Evolutionary conservation across 768 basidiomycete genomes (phyloP).

Genomic region (Tricholoma hemisulphureum): DNA sequence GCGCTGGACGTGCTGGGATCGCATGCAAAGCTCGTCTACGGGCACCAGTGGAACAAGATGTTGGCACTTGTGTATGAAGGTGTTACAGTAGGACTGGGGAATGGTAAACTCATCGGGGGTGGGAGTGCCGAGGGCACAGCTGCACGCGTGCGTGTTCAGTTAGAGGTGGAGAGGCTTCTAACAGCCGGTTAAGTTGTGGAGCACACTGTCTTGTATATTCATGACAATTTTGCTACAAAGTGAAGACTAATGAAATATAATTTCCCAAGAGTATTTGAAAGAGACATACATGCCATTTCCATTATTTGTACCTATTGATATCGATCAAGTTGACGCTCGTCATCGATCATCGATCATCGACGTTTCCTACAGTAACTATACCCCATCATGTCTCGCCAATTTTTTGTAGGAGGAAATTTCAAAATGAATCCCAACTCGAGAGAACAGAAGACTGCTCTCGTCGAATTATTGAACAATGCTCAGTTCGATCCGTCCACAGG

Average conservation of each 20-base stretch:
- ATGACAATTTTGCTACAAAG: no score
- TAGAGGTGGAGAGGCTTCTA: slow-evolving; percentile 67
- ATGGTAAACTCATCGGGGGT: slow-evolving; percentile 55
- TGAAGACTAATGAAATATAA: no score
- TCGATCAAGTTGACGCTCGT: no score
- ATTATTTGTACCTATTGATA: no score
- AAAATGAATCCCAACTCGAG: slow-evolving; percentile 88
- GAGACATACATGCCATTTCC: no score
- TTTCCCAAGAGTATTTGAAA: no score
- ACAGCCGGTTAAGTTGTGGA: background rate
- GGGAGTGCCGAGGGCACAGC: slow-evolving; percentile 58
- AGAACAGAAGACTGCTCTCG: slow-evolving; percentile 62
- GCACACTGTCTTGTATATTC: no score
- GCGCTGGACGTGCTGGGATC: slow-evolving; percentile 70
- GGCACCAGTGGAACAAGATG: slow-evolving; percentile 77
- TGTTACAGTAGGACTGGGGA: slow-evolving; percentile 51
- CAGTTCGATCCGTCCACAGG: slow-evolving; percentile 76
- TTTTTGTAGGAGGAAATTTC: slow-evolving; percentile 98
- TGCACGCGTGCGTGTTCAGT: slow-evolving; percentile 59
- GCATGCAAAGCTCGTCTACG: slow-evolving; percentile 63
- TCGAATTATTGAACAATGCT: slow-evolving; percentile 74
- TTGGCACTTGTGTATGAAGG: slow-evolving; percentile 65
- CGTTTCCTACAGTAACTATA: background rate
- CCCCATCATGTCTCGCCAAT: slow-evolving; percentile 67
- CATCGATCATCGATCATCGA: slow-evolving; percentile 3